These are phyloP conservation scores for Cystobasidium tubakii DNA, from an alignment of 768 basidiomycete species.

Conservation along the genomic window DNA sequence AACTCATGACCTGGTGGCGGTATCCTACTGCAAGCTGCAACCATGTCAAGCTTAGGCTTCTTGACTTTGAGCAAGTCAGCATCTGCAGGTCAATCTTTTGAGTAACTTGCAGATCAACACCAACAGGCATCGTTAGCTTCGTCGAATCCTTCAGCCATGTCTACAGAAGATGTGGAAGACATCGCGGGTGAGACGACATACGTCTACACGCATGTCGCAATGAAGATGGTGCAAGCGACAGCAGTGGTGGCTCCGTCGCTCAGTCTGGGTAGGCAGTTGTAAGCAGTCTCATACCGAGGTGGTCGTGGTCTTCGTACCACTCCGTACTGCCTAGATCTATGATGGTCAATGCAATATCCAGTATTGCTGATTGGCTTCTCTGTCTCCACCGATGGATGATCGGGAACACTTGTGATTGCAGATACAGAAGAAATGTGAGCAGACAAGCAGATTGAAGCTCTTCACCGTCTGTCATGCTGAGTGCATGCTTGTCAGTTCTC, in stretches of 20 bases:
- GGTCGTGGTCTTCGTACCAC: too few species aligned
- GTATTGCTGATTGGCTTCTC: neutral
- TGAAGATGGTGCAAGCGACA: slow-evolving; percentile 34
- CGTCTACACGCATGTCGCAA: slow-evolving; percentile 30
- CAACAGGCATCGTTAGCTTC: neutral
- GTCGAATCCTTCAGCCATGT: neutral
- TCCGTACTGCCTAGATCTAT: too few species aligned
- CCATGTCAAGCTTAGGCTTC: too few species aligned
- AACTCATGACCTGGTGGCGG: too few species aligned
- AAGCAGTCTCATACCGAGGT: neutral
- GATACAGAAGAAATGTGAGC: slow-evolving; percentile 21
- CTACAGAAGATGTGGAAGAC: slow-evolving; percentile 14
- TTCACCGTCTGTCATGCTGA: neutral
- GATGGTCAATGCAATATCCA: too few species aligned
- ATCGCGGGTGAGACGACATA: slow-evolving; percentile 8
- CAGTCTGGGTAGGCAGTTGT: slow-evolving; percentile 24
- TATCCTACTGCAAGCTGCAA: too few species aligned
- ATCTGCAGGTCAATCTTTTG: too few species aligned
- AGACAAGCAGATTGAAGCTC: too few species aligned
- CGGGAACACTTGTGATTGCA: neutral
- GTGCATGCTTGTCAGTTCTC: slow-evolving; percentile 7
- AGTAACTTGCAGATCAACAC: too few species aligned
- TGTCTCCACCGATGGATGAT: neutral
- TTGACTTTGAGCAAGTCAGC: too few species aligned
- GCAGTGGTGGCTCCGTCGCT: slow-evolving; percentile 21